Base-by-base conservation (phyloP, 768 basidiomycete species). In the Leucocoprinus leucothites region DNA sequence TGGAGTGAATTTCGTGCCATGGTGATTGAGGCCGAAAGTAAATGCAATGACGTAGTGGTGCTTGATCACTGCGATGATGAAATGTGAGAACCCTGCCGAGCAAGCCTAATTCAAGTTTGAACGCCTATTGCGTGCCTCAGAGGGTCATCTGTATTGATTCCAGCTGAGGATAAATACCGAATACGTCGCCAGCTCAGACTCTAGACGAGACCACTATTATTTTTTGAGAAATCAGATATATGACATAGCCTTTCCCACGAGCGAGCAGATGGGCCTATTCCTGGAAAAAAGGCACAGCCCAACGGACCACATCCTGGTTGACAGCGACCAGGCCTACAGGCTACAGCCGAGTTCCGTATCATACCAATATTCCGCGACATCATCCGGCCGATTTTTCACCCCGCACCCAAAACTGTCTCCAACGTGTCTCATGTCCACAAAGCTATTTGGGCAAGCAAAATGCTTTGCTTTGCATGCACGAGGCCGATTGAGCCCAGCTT, bases 351-450 rank as follows among this genome's bases (percentile, higher is more conserved):
- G 51, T 53, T 53, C 51, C 42, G 51, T 45, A 53, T 24, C 42
- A 25, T 45, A 21, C 42, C 18, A 18, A 45, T 53, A 53, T 41
- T 53, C 43, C 51, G 34, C 51, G 34, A 53, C n/a, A 19, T n/a
- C 26, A 45, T 14, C 42, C 51, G 13, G 41, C 44, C 34, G 34
- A 35, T 53, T 53, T 44, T 35, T 24, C 31, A 45, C 42, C 35
- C 51, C 41, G 42, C 41, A 53, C 35, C 8, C 41, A 44, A 44
- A 35, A 16, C 31, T 41, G 21, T 43, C 22, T 52, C 42, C 51
- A 52, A 53, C 51, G 42, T 53, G 51, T 36, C 38, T 53, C 42
- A 53, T 53, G 35, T 53, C 28, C 51, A 34, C 50, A 28, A n/a
- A 21, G 43, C 7, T n/a, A 26, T 53, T 44, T 53, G 34, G 43